phyloP scores from a whole-genome alignment of 1,284 basidiomycete species.

The Puccinia triticina region DNA sequence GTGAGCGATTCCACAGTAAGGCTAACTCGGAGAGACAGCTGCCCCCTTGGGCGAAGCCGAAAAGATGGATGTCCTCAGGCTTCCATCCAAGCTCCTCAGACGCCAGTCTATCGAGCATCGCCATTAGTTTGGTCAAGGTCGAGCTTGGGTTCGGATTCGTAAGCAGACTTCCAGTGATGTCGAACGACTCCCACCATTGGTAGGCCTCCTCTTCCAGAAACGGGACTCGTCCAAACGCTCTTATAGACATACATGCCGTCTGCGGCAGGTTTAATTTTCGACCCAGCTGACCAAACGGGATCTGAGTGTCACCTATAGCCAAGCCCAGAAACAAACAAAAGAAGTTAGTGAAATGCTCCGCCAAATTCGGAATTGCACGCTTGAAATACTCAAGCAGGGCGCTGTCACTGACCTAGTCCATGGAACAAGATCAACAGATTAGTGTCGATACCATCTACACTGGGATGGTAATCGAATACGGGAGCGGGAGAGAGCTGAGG shows the following conservation, averaged over 20 bases:
- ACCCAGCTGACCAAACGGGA: slow-evolving; percentile 75
- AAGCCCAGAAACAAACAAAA: not conserved
- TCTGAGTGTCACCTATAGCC: slow-evolving; percentile 74
- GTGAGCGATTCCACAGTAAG: slow-evolving; percentile 64
- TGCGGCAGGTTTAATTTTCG: slow-evolving; percentile 77
- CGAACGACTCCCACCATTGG: slow-evolving; percentile 87
- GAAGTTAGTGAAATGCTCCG: not conserved
- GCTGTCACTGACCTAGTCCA: slow-evolving; percentile 70
- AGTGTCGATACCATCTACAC: slow-evolving; percentile 79
- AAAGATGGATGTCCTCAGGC: slow-evolving; percentile 72
- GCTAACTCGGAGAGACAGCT: slow-evolving; percentile 74
- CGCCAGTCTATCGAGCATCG: slow-evolving; percentile 68
- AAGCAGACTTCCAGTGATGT: slow-evolving; percentile 73
- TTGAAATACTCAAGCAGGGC: not conserved
- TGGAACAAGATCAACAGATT: slow-evolving; percentile 84
- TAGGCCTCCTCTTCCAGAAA: slow-evolving; percentile 74
- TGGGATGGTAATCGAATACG: slow-evolving; percentile 65
- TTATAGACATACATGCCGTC: slow-evolving; percentile 77
- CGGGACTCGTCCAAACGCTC: slow-evolving; percentile 80
- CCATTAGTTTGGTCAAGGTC: slow-evolving; percentile 67
- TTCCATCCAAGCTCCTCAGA: slow-evolving; percentile 69
- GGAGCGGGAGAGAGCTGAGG: not conserved
- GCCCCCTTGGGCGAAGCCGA: slow-evolving; percentile 88
- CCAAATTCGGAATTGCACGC: not conserved
- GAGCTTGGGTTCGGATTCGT: slow-evolving; percentile 72